Evolutionary conservation across 2,329 filamentous ascomycete species (phyloP).

Genomic region (Colletotrichum paranaense): DNA sequence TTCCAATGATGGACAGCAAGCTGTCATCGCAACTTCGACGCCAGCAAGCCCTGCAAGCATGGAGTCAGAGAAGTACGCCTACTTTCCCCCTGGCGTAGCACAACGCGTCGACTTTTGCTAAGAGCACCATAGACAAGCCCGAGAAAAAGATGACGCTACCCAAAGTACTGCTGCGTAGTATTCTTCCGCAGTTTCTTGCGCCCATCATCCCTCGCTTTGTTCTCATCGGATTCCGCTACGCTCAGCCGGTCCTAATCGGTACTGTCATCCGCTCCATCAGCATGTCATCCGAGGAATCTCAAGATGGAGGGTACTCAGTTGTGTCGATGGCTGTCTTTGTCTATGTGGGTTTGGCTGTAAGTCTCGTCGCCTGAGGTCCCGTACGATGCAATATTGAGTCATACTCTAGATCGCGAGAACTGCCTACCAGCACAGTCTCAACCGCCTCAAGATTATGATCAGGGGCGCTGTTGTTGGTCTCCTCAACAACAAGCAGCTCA

Average conservation of each 20-base stretch:
- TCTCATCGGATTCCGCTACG: constrained; percentile 22
- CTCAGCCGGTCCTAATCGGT: constrained; percentile 13
- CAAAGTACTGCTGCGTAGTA: background rate
- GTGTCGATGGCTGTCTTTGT: background rate
- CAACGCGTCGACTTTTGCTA: background rate
- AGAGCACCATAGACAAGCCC: background rate
- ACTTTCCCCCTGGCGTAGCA: background rate
- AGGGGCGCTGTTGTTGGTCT: constrained; percentile 13
- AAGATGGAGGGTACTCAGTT: background rate
- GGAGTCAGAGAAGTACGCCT: constrained; percentile 19
- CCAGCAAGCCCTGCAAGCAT: background rate
- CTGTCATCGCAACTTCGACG: constrained; percentile 7
- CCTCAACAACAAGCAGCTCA: constrained; percentile 8
- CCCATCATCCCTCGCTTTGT: constrained; percentile 7
- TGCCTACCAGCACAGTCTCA: constrained; percentile 3
- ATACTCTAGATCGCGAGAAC: background rate
- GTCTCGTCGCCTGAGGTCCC: background rate
- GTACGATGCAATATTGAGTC: background rate
- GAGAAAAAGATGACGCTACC: constrained; percentile 5
- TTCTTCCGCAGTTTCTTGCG: background rate
- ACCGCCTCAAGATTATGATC: constrained; percentile 15
- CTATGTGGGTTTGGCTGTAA: constrained; percentile 18
- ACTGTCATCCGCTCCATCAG: constrained; percentile 2
- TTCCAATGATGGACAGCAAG: background rate
- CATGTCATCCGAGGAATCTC: background rate